phyloP scores from a whole-genome alignment of 2,329 filamentous ascomycete species.

The Stagonosporopsis tanaceti region DNA sequence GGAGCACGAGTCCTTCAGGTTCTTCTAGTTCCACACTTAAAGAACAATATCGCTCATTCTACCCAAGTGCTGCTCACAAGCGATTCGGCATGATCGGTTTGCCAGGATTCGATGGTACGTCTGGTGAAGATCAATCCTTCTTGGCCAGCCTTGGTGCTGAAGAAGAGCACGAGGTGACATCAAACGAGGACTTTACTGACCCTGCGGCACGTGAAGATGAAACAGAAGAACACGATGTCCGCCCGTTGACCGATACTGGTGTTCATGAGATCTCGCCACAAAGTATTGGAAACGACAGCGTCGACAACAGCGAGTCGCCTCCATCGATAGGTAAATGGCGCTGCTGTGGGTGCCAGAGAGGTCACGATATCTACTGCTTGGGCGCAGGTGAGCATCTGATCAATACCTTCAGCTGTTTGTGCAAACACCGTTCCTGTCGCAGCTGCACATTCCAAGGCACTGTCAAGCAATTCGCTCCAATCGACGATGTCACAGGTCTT shows the following conservation, averaged over 20 bases:
- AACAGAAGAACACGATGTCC: neutral
- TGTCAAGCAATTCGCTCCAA: conserved; percentile 35
- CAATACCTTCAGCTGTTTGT: conserved; percentile 31
- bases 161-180: neutral
- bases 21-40: neutral
- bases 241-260: neutral
- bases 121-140: neutral
- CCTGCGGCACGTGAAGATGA: neutral
- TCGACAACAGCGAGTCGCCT: neutral
- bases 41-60: neutral
- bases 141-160: neutral
- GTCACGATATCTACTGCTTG: conserved; percentile 1
- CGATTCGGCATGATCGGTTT: neutral
- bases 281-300: neutral
- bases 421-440: conserved; percentile 36
- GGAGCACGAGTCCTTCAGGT: neutral
- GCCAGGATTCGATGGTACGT: neutral
- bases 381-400: conserved; percentile 23
- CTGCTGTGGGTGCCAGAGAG: neutral
- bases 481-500: conserved; percentile 34
- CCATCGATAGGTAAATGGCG: neutral
- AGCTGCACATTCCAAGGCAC: conserved; percentile 30
- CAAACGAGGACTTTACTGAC: neutral
- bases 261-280: neutral
- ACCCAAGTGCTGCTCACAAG: neutral